Percentiles rank a stretch among this genome's conserved stretches.
phyloP scores from a whole-genome alignment of 768 basidiomycete species.

The Hygrocybe coccinea region DNA sequence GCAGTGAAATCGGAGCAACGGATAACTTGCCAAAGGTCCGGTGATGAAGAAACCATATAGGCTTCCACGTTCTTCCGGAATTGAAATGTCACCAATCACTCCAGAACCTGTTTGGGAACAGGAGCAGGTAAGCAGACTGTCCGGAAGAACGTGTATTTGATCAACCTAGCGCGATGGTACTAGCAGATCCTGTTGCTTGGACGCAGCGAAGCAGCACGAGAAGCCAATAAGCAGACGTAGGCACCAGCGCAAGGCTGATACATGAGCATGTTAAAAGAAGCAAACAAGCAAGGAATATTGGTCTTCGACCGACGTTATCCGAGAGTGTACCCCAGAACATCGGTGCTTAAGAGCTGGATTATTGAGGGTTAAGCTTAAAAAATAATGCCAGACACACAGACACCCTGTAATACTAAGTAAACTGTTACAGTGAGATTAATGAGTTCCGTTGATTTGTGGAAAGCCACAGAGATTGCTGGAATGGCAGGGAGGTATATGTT shows the following conservation, averaged over 20 bases:
- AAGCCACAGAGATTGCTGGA: conserved; percentile 56
- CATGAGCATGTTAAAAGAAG: conserved; percentile 61
- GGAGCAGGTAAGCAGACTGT: not conserved
- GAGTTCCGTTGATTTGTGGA: conserved; percentile 60
- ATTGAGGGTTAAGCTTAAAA: not conserved
- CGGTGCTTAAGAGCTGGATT: conserved; percentile 39
- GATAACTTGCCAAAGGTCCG: conserved; percentile 51
- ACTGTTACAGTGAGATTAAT: conserved; percentile 80
- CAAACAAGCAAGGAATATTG: conserved; percentile 59
- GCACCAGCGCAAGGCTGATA: conserved; percentile 50
- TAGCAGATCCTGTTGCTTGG: conserved; percentile 76
- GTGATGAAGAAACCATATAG: conserved; percentile 65
- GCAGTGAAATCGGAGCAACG: not conserved
- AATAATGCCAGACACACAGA: conserved; percentile 37
- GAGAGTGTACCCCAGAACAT: conserved; percentile 71
- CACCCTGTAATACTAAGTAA: conserved; percentile 66
- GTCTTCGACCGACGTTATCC: conserved; percentile 60
- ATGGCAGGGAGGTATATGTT: conserved; percentile 81
- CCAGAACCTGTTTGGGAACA: conserved; percentile 51
- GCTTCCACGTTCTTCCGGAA: conserved; percentile 65
- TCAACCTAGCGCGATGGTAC: conserved; percentile 67
- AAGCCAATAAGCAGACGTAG: conserved; percentile 65
- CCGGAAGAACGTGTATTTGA: not conserved
- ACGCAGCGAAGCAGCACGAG: conserved; percentile 74
- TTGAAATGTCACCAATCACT: conserved; percentile 73